Percentiles rank a stretch among this genome's conserved stretches.
phyloP scores from a whole-genome alignment of 495 filamentous ascomycete species.

The Daldinia concentrica region DNA sequence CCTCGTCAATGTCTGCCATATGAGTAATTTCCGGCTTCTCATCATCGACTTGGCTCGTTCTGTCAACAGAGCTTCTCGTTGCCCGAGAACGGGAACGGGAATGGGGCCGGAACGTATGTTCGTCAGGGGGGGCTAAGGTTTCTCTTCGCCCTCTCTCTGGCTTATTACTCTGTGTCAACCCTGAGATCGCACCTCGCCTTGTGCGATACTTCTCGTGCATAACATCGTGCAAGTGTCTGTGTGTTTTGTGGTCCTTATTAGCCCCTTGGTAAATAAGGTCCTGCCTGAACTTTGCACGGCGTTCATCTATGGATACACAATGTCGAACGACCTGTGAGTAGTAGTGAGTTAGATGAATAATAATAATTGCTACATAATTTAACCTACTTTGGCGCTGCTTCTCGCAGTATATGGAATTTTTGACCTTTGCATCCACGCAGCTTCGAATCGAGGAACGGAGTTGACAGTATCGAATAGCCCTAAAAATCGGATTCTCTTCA shows the following conservation, averaged over 20 bases:
- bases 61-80: slow-evolving; percentile 32
- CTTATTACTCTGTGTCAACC: not conserved
- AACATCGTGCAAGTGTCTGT: slow-evolving; percentile 52
- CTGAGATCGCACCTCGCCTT: slow-evolving; percentile 13
- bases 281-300: slow-evolving; percentile 73
- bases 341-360: slow-evolving; percentile 63
- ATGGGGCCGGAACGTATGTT: slow-evolving; percentile 41
- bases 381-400: slow-evolving; percentile 68
- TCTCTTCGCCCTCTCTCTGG: slow-evolving; percentile 37
- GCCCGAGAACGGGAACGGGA: slow-evolving; percentile 43
- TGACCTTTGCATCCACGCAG: slow-evolving; percentile 83
- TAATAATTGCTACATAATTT: slow-evolving; percentile 63
- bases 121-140: slow-evolving; percentile 36
- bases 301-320: slow-evolving; percentile 81
- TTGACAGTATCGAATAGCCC: slow-evolving; percentile 83
- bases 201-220: slow-evolving; percentile 53
- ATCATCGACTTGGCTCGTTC: slow-evolving; percentile 7
- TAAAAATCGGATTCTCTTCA: slow-evolving; percentile 74
- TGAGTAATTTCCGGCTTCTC: slow-evolving; percentile 17
- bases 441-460: slow-evolving; percentile 82
- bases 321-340: slow-evolving; percentile 64
- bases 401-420: slow-evolving; percentile 86
- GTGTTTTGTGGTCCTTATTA: slow-evolving; percentile 48
- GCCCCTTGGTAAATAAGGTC: slow-evolving; percentile 73
- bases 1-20: slow-evolving; percentile 51